Base-by-base conservation (phyloP, 306 rosid species). In the Cicer pinnatifidum region DNA sequence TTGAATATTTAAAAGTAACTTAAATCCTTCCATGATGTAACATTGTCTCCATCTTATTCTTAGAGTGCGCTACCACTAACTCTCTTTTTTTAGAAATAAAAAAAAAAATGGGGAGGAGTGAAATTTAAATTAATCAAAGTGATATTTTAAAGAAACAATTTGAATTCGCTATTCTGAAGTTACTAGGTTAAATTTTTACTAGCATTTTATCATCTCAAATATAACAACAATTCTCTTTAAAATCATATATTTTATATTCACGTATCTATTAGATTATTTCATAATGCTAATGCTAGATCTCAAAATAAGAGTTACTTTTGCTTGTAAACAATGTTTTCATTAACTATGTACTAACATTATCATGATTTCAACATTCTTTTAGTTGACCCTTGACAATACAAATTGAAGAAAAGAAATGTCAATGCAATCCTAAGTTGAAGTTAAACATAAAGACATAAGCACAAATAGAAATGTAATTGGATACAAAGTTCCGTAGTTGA, bases 51-150 rank as follows among this genome's bases (percentile, higher is more conserved):
- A 28, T 47, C 52, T 28, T 28, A 28, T 28, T 54, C 28, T 54
- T 39, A 15, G 8, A 80, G 48, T 80, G 79, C 53, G 11, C n/a
- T 57, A 5, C 76, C 76, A 80, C 76, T 80, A 71, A 53, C 73
- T 70, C 72, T 28, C 5, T 28, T 28, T 28, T 28, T 28, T 28
- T n/a, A n/a, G n/a, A n/a, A n/a, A n/a, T n/a, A n/a, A n/a, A 28
- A 28, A 23, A 2, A 23, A 23, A 23, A 23, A 2, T 23, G 33
- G 33, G 4, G 33, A 23, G 33, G 33, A 23, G 33, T 23, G 33
- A 23, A 23, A 28, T 28, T 28, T 28, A 3, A 28, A 28, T 28
- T 28, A 28, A 28, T 28, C 33, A 28, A 28, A 28, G 33, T 28
- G 33, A 28, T 28, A 28, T 3, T 28, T 28, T 28, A 28, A 28